Evolutionary conservation across 163 green algal genomes (phyloP), one percentile per base, ranked within the genome.

Genomic region (Chloroidium sp.): DNA sequence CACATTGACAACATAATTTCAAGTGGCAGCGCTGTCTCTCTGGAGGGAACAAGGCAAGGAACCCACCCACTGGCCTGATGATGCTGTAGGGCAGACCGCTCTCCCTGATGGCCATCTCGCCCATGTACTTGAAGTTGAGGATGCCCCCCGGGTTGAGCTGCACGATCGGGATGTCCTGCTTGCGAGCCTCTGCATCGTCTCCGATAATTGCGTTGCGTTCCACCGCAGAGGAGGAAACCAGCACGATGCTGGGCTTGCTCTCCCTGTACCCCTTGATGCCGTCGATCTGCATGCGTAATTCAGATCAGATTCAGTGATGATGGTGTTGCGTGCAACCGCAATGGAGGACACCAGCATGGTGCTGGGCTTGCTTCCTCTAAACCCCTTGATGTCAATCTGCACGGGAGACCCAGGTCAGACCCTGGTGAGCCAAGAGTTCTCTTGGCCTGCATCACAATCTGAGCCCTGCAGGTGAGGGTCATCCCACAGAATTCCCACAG

Each of bases 121-220:
- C 91, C 74, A 83, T 84, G 82, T 96, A 97, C 91, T 98, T 98
- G 83, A 92, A 87, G 87, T 97, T 97, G 3, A 98, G 85, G 0
- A 90, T 89, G 81, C 89, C 93, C 3, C 90, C 91, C 0, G 93
- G 93, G 84, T 96, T 97, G 61, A 97, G 85, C 80, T 95, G 92
- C 4, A 96, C 86, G 69, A 95, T 95, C 76, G 92, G 90, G 77
- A 95, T 94, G 83, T 96, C 90, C 59, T 80, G 69, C 79, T 93
- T 92, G 77, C 94, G 87, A 0, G 80, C 81, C 77, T 87, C 91
- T 36, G 83, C 90, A 74, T 98, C 90, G 74, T 95, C 86, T 0
- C 92, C 93, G 57, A 97, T 91, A 74, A 92, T 84, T 0, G 93
- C 93, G 83, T 96, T 98, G 72, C 93, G 88, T 87, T 97, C 94